A percentile compares a stretch with the other conserved stretches of the same genome.
phyloP scores from a whole-genome alignment of 306 rosid species.

The Benincasa hispida region DNA sequence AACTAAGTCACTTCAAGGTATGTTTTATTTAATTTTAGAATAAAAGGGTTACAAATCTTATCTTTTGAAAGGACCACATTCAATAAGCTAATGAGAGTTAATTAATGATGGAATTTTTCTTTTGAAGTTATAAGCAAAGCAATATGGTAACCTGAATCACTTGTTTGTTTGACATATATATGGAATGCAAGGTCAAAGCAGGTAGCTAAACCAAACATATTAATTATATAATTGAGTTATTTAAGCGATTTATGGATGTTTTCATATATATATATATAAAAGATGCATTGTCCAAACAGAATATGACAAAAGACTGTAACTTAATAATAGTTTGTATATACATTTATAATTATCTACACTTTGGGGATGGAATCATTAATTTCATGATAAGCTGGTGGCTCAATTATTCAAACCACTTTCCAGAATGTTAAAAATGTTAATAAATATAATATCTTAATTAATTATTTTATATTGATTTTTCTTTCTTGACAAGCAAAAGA shows the following conservation, averaged over 20 bases:
- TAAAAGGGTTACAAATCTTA: neutral
- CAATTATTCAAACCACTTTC: conserved; percentile 3
- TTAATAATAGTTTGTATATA: neutral
- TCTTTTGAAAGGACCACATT: neutral
- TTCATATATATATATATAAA: neutral
- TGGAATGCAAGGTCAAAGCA: neutral
- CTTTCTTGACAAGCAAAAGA: too few species aligned
- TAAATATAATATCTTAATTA: neutral
- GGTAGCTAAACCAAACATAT: neutral
- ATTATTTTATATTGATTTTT: neutral
- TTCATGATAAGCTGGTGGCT: neutral
- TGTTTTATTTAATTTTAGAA: neutral
- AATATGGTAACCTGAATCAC: neutral
- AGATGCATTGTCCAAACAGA: conserved; percentile 26
- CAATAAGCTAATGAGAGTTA: neutral
- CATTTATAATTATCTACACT: neutral
- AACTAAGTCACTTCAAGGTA: neutral
- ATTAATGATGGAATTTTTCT: neutral
- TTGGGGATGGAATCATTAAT: conserved; percentile 1
- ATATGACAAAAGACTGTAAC: conserved; percentile 6
- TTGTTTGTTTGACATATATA: neutral
- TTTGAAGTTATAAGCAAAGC: neutral
- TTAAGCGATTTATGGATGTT: neutral
- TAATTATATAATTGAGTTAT: neutral
- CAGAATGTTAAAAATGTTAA: neutral